phyloP scores from a whole-genome alignment of 495 filamentous ascomycete species.

The Penicillium ucsense region DNA sequence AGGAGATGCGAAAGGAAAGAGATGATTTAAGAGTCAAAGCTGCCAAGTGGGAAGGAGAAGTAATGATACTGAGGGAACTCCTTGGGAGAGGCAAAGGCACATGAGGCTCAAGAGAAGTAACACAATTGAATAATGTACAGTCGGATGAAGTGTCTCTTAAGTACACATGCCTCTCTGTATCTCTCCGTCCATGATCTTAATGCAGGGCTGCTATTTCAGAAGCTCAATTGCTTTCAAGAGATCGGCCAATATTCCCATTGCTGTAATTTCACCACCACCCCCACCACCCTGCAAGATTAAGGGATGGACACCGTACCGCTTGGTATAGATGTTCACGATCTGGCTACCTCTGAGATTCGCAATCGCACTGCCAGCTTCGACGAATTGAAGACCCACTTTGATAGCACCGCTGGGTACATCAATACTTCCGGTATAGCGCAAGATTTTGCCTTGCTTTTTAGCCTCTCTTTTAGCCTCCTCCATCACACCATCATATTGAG shows the following conservation, averaged over 20 bases:
- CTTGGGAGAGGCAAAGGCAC: neutral
- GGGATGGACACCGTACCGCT: slow-evolving; percentile 75
- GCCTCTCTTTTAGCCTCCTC: slow-evolving; percentile 63
- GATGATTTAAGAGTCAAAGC: slow-evolving; percentile 2
- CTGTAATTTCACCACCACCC: slow-evolving; percentile 85
- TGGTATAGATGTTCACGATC: slow-evolving; percentile 92
- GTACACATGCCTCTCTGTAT: too few species aligned
- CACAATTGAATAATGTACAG: too few species aligned
- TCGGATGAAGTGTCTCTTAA: too few species aligned
- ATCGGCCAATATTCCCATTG: slow-evolving; percentile 85
- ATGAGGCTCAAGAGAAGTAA: neutral
- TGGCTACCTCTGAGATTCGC: slow-evolving; percentile 90
- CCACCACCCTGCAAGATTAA: slow-evolving; percentile 87
- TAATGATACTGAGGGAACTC: slow-evolving; percentile 4
- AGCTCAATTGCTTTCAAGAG: slow-evolving; percentile 37
- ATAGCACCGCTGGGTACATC: slow-evolving; percentile 62
- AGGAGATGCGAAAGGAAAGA: slow-evolving; percentile 3
- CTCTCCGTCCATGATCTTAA: too few species aligned
- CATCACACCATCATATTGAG: slow-evolving; percentile 71
- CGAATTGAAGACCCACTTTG: slow-evolving; percentile 76
- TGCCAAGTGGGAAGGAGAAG: slow-evolving; percentile 5
- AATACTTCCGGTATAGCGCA: slow-evolving; percentile 80
- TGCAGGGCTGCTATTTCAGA: neutral
- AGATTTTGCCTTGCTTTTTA: slow-evolving; percentile 67
- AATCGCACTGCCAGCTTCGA: slow-evolving; percentile 69